phyloP scores from a whole-genome alignment of 1,284 basidiomycete species.

The Pterula multifida region DNA sequence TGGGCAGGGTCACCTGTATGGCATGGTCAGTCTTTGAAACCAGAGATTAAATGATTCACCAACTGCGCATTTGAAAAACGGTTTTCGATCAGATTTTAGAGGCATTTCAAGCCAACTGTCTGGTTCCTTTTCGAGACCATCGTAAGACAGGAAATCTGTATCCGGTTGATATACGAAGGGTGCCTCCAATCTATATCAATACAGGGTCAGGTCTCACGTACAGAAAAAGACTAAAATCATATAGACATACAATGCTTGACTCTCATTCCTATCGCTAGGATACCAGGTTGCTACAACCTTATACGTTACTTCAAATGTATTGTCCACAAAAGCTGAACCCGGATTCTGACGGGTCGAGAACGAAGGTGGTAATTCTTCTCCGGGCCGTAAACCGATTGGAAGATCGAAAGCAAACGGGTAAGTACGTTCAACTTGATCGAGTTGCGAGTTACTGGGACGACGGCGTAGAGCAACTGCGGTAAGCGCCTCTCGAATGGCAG shows the following conservation, averaged over 20 bases:
- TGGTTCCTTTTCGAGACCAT: constrained; percentile 29
- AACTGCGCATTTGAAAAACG: constrained; percentile 55
- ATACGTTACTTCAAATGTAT: constrained; percentile 38
- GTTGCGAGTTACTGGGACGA: neutral
- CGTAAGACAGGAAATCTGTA: constrained; percentile 43
- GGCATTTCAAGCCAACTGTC: constrained; percentile 59
- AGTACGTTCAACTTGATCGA: constrained; percentile 19
- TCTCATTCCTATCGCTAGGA: constrained; percentile 29
- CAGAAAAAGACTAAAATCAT: constrained; percentile 5
- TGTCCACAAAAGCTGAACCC: constrained; percentile 17
- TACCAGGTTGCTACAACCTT: constrained; percentile 49
- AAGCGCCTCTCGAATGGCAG: neutral
- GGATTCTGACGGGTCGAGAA: constrained; percentile 25
- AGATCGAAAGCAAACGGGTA: constrained; percentile 50
- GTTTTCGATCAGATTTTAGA: constrained; percentile 43
- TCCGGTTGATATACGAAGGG: constrained; percentile 52
- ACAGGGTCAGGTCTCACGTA: constrained; percentile 7
- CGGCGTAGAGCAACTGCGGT: neutral
- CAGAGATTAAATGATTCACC: constrained; percentile 14
- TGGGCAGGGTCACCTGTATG: constrained; percentile 48
- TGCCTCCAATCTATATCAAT: constrained; percentile 47
- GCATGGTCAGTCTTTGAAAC: constrained; percentile 2
- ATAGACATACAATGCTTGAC: constrained; percentile 34
- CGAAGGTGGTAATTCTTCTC: constrained; percentile 51
- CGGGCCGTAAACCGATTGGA: constrained; percentile 31